phyloP scores from a whole-genome alignment of 495 filamentous ascomycete genomes.

The Xylaria castorea region DNA sequence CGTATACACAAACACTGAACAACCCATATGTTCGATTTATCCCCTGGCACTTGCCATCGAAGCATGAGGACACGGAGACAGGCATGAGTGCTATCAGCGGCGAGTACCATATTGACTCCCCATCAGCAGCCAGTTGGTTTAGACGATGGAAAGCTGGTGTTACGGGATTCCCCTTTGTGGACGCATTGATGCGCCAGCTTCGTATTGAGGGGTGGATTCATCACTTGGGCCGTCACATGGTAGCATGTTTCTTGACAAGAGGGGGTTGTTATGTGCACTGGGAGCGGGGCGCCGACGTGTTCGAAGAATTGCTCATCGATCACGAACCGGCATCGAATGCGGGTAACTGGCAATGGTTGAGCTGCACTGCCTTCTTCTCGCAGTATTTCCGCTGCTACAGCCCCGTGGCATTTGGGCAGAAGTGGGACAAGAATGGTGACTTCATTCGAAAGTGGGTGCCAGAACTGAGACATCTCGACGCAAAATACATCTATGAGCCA shows the following conservation, averaged over 20 bases:
- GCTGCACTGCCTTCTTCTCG: slow-evolving; percentile 70
- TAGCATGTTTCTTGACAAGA: slow-evolving; percentile 75
- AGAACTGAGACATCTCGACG: slow-evolving; percentile 62
- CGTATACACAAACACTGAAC: slow-evolving; percentile 61
- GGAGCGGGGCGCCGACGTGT: slow-evolving; percentile 76
- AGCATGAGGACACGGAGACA: slow-evolving; percentile 46
- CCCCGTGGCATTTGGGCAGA: slow-evolving; percentile 70
- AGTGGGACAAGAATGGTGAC: slow-evolving; percentile 67
- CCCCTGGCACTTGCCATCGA: slow-evolving; percentile 72
- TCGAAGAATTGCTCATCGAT: slow-evolving; percentile 74
- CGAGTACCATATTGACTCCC: slow-evolving; percentile 62
- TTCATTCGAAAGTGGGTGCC: slow-evolving; percentile 68
- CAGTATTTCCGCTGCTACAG: slow-evolving; percentile 72
- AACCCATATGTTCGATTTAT: slow-evolving; percentile 70
- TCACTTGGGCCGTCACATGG: slow-evolving; percentile 72
- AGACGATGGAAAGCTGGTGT: slow-evolving; percentile 67
- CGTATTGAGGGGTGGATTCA: slow-evolving; percentile 74
- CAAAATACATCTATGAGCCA: slow-evolving; percentile 77
- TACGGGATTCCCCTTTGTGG: slow-evolving; percentile 77
- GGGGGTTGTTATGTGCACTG: slow-evolving; percentile 76
- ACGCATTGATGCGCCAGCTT: slow-evolving; percentile 78
- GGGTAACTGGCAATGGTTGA: slow-evolving; percentile 81
- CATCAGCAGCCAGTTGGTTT: slow-evolving; percentile 66
- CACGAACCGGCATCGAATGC: slow-evolving; percentile 73
- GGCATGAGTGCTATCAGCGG: slow-evolving; percentile 50